Evolutionary conservation across 1,139 yeast species (phyloP), one percentile per base, ranked within the genome.

Genomic region (Saccharomyces hybrid): DNA sequence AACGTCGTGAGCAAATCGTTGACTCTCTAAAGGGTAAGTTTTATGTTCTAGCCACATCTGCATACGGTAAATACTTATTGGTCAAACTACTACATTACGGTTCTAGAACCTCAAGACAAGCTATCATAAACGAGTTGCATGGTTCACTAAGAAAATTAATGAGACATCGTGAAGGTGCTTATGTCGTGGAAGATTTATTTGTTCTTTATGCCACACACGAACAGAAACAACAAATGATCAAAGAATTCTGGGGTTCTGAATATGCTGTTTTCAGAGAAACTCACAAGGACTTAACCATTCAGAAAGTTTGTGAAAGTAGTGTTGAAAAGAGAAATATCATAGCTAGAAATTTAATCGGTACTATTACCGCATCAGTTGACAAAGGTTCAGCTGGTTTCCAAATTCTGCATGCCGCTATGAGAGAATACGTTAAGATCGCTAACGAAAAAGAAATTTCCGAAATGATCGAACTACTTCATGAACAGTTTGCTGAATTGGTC

Each of bases 131-230:
- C 67, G 97, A 89, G 73, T 78, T 93, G 59, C 96, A 90, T 67
- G 98, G 98, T 53, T 86, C 86, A 65, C 81, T 89, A 64, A 79
- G 97, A 70, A 91, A 89, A 72, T 78, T 93, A 61, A 90, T 93
- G 95, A 84, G 95, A 77, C 98, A 93, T 73, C 86, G 86, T 74
- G 98, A 93, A 77, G 99, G 98, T 73, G 98, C 98, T n/a, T 90
- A 93, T 67, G 98, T 93, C 46, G 91, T 91, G 60, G 98, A 93
- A 74, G 99, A 93, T 76, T 79, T 90, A 64, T 93, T 78, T 70
- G 88, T 90, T 29, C 82, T 90, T 61, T 93, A 91, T 71, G 82
- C 97, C 4, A 83, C 90, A 29, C 80, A 86, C 48, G 88, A 84
- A 59, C 98, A 93, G 73, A 88, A 82, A 71, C 81, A 82, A 54